phyloP scores from a whole-genome alignment of 768 basidiomycete genomes.

The Mycena rebaudengoi region DNA sequence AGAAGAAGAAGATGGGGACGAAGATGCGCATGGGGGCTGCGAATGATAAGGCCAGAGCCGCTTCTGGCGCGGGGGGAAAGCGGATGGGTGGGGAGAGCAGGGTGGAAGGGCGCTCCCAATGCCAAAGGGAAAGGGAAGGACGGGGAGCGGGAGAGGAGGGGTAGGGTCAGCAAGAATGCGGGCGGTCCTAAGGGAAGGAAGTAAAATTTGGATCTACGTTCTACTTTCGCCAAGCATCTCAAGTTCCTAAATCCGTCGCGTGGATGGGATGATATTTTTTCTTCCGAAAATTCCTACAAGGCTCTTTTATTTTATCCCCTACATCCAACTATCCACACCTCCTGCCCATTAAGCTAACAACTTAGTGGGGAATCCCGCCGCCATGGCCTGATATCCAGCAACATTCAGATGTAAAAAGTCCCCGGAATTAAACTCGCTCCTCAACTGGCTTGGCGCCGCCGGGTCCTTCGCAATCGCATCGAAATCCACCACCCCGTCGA shows the following conservation, averaged over 20 bases:
- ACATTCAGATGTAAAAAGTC: slow-evolving; percentile 59
- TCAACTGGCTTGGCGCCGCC: slow-evolving; percentile 44
- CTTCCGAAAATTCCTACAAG: no score
- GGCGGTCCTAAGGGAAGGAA: slow-evolving; percentile 47
- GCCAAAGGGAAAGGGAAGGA: slow-evolving; percentile 50
- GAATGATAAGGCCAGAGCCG: slow-evolving; percentile 22
- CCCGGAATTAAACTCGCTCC: slow-evolving; percentile 49
- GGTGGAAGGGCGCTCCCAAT: slow-evolving; percentile 32
- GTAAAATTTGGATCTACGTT: not conserved
- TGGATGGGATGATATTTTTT: no score
- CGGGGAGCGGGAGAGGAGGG: slow-evolving; percentile 58
- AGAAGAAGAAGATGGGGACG: slow-evolving; percentile 86
- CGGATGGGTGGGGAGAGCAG: slow-evolving; percentile 14
- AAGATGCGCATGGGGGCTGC: slow-evolving; percentile 41
- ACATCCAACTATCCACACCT: no score
- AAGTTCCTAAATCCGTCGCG: no score
- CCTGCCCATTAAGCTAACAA: no score
- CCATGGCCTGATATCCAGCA: slow-evolving; percentile 53
- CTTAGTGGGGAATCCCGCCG: slow-evolving; percentile 49
- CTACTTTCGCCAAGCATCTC: no score
- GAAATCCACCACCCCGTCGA: slow-evolving; percentile 59
- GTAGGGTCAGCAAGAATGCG: slow-evolving; percentile 31
- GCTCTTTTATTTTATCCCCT: no score
- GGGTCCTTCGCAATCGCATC: slow-evolving; percentile 52
- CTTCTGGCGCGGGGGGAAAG: slow-evolving; percentile 16